Evolutionary conservation across 2,329 filamentous ascomycete genomes (phyloP).

Genomic region (Neopestalotiopsis rosae): DNA sequence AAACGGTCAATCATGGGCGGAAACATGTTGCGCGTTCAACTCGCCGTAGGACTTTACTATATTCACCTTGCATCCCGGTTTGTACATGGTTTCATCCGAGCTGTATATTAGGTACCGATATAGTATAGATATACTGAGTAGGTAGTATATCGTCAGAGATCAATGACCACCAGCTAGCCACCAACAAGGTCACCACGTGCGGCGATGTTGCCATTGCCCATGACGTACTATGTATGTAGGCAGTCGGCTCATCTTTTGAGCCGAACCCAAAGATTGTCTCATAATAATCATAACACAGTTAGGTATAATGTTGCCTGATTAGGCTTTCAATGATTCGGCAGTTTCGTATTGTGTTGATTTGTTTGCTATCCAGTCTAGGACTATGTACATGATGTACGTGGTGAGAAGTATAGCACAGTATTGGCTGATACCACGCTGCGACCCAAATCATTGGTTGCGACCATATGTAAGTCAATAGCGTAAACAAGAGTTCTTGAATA

Average conservation of each 20-base stretch:
- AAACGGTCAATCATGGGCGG: not conserved
- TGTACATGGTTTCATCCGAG: too few species aligned
- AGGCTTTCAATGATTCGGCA: not conserved
- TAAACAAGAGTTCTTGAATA: not conserved
- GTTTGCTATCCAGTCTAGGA: not conserved
- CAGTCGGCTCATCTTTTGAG: not conserved
- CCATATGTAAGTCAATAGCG: not conserved
- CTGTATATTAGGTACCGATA: too few species aligned
- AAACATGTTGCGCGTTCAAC: not conserved
- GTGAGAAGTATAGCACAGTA: not conserved
- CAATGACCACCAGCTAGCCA: too few species aligned
- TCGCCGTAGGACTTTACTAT: conserved; percentile 11
- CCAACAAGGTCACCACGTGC: too few species aligned
- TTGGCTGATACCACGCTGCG: not conserved
- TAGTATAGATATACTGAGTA: not conserved
- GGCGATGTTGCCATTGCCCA: too few species aligned
- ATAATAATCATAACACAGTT: not conserved
- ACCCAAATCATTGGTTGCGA: not conserved
- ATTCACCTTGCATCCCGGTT: not conserved
- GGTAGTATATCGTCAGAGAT: not conserved
- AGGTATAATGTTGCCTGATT: not conserved
- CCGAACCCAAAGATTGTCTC: not conserved
- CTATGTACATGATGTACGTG: not conserved
- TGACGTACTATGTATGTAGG: too few species aligned
- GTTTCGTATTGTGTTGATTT: not conserved